phyloP scores from a whole-genome alignment of 139 green algal species.

The Nannochloris sp. region DNA sequence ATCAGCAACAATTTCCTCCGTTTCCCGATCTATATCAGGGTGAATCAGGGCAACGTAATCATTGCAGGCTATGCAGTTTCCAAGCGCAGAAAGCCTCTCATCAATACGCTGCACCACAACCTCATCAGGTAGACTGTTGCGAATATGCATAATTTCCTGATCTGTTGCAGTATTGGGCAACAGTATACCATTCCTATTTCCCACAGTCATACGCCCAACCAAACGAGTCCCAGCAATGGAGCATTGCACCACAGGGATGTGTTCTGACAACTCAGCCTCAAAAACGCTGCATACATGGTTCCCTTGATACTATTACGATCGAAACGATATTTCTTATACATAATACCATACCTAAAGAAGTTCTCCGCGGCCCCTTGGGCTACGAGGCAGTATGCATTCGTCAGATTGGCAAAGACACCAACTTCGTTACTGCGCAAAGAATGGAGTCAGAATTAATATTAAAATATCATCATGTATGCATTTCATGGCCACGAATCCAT shows the following conservation, averaged over 20 bases:
- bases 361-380: conserved; percentile 89
- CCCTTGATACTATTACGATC: not conserved
- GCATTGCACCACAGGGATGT: conserved; percentile 95
- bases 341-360: conserved; percentile 78
- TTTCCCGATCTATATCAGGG: conserved; percentile 93
- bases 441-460: not conserved
- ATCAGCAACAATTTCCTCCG: conserved; percentile 87
- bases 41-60: conserved; percentile 98
- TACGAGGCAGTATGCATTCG: conserved; percentile 88
- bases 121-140: conserved; percentile 93
- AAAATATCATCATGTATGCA: not conserved
- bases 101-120: conserved; percentile 96
- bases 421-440: conserved; percentile 72
- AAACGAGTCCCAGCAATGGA: conserved; percentile 88
- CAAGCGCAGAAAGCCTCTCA: conserved; percentile 91
- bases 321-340: not conserved
- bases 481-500: not conserved
- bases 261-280: conserved; percentile 89
- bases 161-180: conserved; percentile 92
- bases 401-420: conserved; percentile 93
- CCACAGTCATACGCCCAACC: conserved; percentile 81
- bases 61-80: conserved; percentile 98
- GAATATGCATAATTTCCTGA: conserved; percentile 95
- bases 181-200: conserved; percentile 97
- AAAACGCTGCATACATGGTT: conserved; percentile 67